Evolutionary conservation across 2,329 filamentous ascomycete genomes (phyloP), one percentile per base, ranked within the genome.

Genomic region (Blumeria graminis): DNA sequence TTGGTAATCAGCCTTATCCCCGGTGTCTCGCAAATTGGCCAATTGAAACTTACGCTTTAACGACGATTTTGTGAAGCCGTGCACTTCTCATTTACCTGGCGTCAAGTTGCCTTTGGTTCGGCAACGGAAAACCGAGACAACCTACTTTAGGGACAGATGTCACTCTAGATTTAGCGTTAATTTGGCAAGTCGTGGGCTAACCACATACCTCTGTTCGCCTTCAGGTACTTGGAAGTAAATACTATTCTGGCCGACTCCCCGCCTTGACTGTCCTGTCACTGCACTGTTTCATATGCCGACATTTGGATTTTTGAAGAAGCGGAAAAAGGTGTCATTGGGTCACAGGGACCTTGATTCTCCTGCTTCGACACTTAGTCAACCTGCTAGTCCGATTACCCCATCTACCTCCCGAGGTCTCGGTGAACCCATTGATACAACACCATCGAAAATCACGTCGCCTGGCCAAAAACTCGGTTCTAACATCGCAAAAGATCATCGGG

Each of bases 241-340:
- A 10, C 16, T 35, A 33, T 36, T 56, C 60, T 58, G 59, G 60
- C 60, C 62, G 63, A 62, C 60, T 55, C 61, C 55, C 57, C 56
- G 52, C 60, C 61, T 63, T 62, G 64, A 63, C 58, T 53, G 60
- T 28, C 22, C 22, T 28, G 22, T 28, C 22, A 28, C 22, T 28
- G 22, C 58, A 62, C 57, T 58, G 58, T 61, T 64, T 64, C 64
- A 63, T 67, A 96, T 98, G 92, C 92, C 89, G 81, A 86, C 80
- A 71, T 79, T 95, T 75, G 87, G 87, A 71, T 88, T 95, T 69
- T 80, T 96, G 69, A 95, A 95, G 80, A 94, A 94, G 78, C 83
- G 88, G 79, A 94, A 88, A 73, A 93, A 88, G 80, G 88, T 95
- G 74, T 84, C 81, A 66, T 74, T 73, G 66, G 76, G 75, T 68